Conservation (phyloP, 2,329 filamentous ascomycete genomes). For the Diaporthe aspalathi region DNA sequence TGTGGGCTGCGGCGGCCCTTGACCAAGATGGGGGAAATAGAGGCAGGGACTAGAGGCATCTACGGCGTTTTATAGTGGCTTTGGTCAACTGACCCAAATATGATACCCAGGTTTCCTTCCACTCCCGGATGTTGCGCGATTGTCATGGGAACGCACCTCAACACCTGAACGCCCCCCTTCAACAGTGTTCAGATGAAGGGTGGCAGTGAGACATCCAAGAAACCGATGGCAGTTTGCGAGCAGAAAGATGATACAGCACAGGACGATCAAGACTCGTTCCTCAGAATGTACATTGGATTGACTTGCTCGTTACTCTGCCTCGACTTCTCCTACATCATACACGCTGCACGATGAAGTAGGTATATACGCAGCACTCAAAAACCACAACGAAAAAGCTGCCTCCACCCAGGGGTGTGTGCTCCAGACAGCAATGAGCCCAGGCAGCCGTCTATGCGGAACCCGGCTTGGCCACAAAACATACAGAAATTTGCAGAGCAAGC, state of each 20-base stretch:
- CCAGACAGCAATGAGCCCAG: not conserved
- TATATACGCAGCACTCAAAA: conserved; percentile 35
- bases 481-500: conserved; percentile 13
- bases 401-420: not conserved
- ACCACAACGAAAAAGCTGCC: conserved; percentile 18
- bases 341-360: conserved; percentile 33
- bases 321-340: conserved; percentile 8
- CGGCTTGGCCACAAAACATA: conserved; percentile 22
- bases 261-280: not conserved
- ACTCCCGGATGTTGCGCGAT: not conserved
- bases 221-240: not conserved
- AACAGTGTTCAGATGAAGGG: not conserved
- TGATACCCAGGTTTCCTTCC: conserved; percentile 31
- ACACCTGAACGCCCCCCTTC: not conserved
- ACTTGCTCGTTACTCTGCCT: not conserved
- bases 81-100: conserved; percentile 18
- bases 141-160: not conserved
- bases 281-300: not conserved
- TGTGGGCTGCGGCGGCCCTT: no score
- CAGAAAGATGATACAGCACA: not conserved
- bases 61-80: conserved; percentile 17
- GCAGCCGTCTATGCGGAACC: conserved; percentile 22
- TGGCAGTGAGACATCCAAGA: not conserved
- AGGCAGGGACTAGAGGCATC: not conserved
- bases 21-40: not conserved